A percentile compares a stretch with the other conserved stretches of the same genome.
Evolutionary conservation across 2,329 filamentous ascomycete genomes (phyloP).

Genomic region (Aspergillus ibericus): DNA sequence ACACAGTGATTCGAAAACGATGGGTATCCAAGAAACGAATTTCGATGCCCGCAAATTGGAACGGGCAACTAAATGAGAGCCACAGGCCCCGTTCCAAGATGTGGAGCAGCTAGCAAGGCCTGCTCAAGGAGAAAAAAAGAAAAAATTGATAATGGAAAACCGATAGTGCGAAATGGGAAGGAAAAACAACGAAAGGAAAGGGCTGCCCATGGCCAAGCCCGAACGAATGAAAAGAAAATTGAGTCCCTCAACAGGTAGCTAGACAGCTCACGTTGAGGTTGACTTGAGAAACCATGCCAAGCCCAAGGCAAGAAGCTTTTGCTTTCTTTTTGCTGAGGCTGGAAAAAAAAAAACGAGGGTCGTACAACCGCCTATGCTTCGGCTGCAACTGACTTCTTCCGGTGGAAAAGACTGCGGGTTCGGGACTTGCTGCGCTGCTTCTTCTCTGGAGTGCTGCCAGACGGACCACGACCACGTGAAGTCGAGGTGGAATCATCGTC

Average conservation of each 20-base stretch:
- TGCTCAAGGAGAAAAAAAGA: slow-evolving; percentile 16
- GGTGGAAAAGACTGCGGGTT: slow-evolving; percentile 70
- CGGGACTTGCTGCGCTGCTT: slow-evolving; percentile 74
- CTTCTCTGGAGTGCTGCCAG: slow-evolving; percentile 55
- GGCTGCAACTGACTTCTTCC: slow-evolving; percentile 49
- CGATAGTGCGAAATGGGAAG: slow-evolving; percentile 4
- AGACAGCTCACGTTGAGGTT: neutral
- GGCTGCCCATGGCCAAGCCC: slow-evolving; percentile 6
- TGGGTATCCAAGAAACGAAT: slow-evolving; percentile 27
- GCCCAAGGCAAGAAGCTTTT: slow-evolving; percentile 1
- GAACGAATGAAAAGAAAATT: neutral
- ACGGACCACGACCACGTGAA: slow-evolving; percentile 33
- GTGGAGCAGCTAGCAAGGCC: slow-evolving; percentile 14
- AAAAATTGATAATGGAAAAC: slow-evolving; percentile 10
- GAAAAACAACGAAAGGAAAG: slow-evolving; percentile 10
- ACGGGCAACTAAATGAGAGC: neutral
- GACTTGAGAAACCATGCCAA: neutral
- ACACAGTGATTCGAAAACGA: slow-evolving; percentile 26
- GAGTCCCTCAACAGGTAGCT: neutral
- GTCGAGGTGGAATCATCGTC: slow-evolving; percentile 54
- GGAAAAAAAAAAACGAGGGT: slow-evolving; percentile 22
- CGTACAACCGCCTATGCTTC: slow-evolving; percentile 22
- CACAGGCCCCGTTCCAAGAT: neutral
- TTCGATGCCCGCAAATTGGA: slow-evolving; percentile 18
- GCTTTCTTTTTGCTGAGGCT: slow-evolving; percentile 7